Evolutionary conservation across 805 yeast species (phyloP).

Genomic region (Candida hispaniensis): DNA sequence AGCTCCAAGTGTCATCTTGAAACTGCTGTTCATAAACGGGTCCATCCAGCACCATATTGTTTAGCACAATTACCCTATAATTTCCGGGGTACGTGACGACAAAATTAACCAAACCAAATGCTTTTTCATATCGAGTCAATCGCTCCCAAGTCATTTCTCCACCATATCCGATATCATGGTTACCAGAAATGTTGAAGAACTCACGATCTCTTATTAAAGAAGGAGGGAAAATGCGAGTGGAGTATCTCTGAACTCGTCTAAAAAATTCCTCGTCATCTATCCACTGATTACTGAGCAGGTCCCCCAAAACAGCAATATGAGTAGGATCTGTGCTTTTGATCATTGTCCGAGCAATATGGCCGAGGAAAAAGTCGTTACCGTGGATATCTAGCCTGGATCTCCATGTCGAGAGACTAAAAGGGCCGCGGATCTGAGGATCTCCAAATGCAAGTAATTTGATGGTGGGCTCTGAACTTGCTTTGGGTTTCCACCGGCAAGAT

Average conservation of each 20-base stretch:
- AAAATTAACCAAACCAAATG: constrained; percentile 80
- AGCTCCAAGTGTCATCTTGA: constrained; percentile 57
- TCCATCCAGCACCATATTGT: constrained; percentile 77
- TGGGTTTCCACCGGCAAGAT: neutral
- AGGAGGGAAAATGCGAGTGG: constrained; percentile 26
- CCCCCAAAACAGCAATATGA: constrained; percentile 86
- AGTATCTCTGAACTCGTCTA: constrained; percentile 59
- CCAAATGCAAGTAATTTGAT: constrained; percentile 74
- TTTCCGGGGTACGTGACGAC: constrained; percentile 57
- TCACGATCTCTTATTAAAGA: constrained; percentile 6
- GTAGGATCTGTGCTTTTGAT: constrained; percentile 54
- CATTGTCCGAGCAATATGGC: constrained; percentile 69
- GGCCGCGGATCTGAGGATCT: constrained; percentile 94
- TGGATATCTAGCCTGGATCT: constrained; percentile 68
- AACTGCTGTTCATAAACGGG: constrained; percentile 74
- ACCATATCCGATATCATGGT: constrained; percentile 90
- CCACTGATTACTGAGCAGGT: constrained; percentile 91
- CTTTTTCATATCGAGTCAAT: constrained; percentile 58
- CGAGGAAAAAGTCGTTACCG: constrained; percentile 84
- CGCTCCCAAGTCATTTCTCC: constrained; percentile 94
- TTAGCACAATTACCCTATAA: constrained; percentile 84
- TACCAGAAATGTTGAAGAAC: constrained; percentile 73
- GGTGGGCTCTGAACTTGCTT: neutral
- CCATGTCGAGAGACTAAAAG: constrained; percentile 59
- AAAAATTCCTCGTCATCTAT: constrained; percentile 77